These are phyloP conservation scores for Spathaspora arborariae DNA, from an alignment of 805 yeast genomes.

Conservation along the genomic window DNA sequence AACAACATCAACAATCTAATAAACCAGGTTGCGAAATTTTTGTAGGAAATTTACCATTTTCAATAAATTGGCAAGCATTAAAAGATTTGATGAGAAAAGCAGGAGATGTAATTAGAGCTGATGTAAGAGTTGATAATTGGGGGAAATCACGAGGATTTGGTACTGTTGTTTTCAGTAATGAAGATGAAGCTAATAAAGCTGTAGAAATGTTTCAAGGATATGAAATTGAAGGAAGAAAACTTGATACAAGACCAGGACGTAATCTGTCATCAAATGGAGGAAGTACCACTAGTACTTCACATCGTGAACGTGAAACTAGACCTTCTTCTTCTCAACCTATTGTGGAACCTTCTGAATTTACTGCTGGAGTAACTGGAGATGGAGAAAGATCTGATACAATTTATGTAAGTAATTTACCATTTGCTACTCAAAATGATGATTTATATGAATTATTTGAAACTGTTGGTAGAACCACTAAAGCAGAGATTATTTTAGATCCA, in stretches of 20 bases:
- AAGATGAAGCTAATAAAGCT: conserved; percentile 70
- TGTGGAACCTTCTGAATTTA: conserved; percentile 43
- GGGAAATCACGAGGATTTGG: conserved; percentile 89
- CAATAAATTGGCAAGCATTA: conserved; percentile 78
- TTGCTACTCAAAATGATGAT: conserved; percentile 83
- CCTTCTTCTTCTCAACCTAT: too few species aligned
- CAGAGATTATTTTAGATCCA: conserved; percentile 65
- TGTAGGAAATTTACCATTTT: conserved; percentile 78
- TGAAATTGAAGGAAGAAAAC: conserved; percentile 67
- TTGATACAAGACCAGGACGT: conserved; percentile 76
- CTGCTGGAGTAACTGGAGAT: conserved; percentile 61
- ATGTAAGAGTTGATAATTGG: conserved; percentile 57
- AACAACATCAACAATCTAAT: conserved; percentile 11
- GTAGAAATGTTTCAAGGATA: conserved; percentile 65
- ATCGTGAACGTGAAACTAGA: too few species aligned
- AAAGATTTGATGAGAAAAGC: conserved; percentile 77
- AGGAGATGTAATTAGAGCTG: conserved; percentile 81
- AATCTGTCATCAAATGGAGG: conserved; percentile 9
- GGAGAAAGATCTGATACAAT: conserved; percentile 49
- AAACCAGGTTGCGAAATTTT: conserved; percentile 57
- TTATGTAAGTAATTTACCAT: conserved; percentile 78
- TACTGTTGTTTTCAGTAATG: conserved; percentile 63
- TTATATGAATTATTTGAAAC: conserved; percentile 81
- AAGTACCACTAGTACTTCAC: too few species aligned
- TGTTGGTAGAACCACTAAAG: conserved; percentile 68